A percentile compares a stretch with the other conserved stretches of the same genome.
Conservation (phyloP, 202 grass and related monocot species). For the Digitaria exilis region DNA sequence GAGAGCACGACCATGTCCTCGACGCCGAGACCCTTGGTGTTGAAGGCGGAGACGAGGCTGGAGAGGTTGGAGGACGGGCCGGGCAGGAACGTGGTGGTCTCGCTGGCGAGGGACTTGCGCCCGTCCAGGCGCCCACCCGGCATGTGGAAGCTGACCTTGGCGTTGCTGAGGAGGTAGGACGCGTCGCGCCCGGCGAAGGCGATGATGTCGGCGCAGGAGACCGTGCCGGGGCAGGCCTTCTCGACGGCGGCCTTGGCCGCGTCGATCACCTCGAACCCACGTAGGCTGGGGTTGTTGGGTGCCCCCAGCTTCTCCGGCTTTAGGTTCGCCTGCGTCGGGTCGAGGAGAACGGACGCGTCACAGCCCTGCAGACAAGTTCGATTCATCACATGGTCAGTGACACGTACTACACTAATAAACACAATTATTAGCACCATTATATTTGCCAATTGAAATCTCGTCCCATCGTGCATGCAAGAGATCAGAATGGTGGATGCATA, state of each 20-base stretch:
- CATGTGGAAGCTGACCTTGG: constrained; percentile 32
- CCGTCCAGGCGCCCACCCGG: constrained; percentile 50
- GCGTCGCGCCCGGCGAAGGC: constrained; percentile 65
- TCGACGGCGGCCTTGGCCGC: constrained; percentile 47
- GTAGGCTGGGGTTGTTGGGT: constrained; percentile 42
- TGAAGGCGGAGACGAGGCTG: constrained; percentile 35
- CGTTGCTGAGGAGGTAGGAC: constrained; percentile 37
- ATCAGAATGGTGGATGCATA: neutral
- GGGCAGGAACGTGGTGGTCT: constrained; percentile 39
- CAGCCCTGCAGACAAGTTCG: constrained; percentile 47
- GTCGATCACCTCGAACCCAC: constrained; percentile 54
- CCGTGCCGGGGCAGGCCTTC: constrained; percentile 37
- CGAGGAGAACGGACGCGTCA: constrained; percentile 61
- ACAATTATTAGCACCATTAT: too few relatives aligned
- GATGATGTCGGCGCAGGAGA: constrained; percentile 48
- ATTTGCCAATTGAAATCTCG: too few relatives aligned
- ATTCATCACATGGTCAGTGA: neutral
- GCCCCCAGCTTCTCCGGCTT: constrained; percentile 46
- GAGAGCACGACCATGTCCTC: constrained; percentile 61
- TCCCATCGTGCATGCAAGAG: neutral
- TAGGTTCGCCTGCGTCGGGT: constrained; percentile 48
- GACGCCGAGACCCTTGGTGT: constrained; percentile 18
- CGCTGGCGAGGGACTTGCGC: constrained; percentile 1
- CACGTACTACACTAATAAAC: too few relatives aligned
- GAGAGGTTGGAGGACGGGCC: neutral